These are phyloP conservation scores for Exophiala xenobiotica DNA, from an alignment of 2,329 filamentous ascomycete species.

Conservation along the genomic window DNA sequence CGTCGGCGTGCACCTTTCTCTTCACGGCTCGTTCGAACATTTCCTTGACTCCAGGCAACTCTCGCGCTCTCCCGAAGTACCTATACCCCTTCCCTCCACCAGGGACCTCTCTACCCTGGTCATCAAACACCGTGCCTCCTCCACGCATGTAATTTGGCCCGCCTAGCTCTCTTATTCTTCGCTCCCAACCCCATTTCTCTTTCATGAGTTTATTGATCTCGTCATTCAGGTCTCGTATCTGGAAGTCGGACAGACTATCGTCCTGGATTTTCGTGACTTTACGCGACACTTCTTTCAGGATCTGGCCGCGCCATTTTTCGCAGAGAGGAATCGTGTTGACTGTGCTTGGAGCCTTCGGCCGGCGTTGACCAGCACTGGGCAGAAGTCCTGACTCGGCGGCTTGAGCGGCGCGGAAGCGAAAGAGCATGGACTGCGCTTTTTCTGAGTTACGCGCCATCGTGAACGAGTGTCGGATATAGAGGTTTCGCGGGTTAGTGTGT, in stretches of 20 bases:
- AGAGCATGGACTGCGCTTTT: constrained; percentile 99
- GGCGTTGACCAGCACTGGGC: constrained; percentile 83
- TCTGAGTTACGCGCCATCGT: constrained; percentile 84
- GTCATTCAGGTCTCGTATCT: constrained; percentile 96
- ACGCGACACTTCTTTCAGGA: constrained; percentile 93
- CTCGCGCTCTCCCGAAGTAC: constrained; percentile 87
- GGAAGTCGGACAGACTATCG: constrained; percentile 84
- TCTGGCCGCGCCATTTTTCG: constrained; percentile 98
- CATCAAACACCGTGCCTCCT: constrained; percentile 68
- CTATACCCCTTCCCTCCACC: constrained; percentile 83
- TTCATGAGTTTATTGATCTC: constrained; percentile 99
- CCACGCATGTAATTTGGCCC: constrained; percentile 94
- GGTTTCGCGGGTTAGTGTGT: background rate
- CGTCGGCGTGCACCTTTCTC: constrained; percentile 63
- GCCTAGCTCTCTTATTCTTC: constrained; percentile 91
- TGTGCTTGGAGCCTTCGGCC: constrained; percentile 86
- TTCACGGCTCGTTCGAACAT: constrained; percentile 77
- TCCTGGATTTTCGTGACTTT: constrained; percentile 98
- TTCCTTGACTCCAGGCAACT: constrained; percentile 93
- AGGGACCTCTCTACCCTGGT: constrained; percentile 68
- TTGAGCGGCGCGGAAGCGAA: constrained; percentile 97
- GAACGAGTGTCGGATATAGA: constrained; percentile 36
- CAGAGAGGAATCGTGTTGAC: constrained; percentile 80
- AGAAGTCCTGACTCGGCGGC: constrained; percentile 94
- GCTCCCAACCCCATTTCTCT: constrained; percentile 99